phyloP scores from a whole-genome alignment of 2,329 filamentous ascomycete species.

The Talaromyces islandicus region DNA sequence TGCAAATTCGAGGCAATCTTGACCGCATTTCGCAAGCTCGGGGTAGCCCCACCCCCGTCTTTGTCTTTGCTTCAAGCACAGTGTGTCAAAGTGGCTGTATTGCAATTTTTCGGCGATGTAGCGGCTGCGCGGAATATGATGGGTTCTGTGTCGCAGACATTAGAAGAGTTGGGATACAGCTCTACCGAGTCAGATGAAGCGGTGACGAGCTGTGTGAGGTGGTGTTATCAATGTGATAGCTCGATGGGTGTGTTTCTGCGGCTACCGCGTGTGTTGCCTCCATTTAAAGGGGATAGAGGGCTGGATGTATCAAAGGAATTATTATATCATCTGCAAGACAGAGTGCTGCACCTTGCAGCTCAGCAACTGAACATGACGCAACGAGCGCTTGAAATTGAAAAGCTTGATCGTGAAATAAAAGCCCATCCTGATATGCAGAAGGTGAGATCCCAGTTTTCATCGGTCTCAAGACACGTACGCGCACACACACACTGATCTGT shows the following conservation, averaged over 20 bases:
- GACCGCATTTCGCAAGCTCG: neutral
- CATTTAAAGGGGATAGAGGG: neutral
- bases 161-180: constrained; percentile 19
- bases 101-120: constrained; percentile 9
- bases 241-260: constrained; percentile 20
- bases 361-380: neutral
- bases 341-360: neutral
- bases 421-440: neutral
- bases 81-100: neutral
- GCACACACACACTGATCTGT: neutral
- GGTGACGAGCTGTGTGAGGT: constrained; percentile 17
- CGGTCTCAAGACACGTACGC: neutral
- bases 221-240: constrained; percentile 23
- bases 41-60: neutral
- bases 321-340: neutral
- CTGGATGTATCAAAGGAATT: neutral
- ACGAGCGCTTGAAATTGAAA: neutral
- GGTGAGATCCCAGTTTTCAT: neutral
- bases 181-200: constrained; percentile 12
- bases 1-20: neutral
- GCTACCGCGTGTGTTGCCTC: constrained; percentile 11
- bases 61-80: constrained; percentile 4
- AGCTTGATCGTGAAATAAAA: neutral
- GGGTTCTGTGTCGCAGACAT: constrained; percentile 17
- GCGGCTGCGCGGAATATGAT: constrained; percentile 1